These are phyloP conservation scores for Pyrenochaeta sp. DNA, from an alignment of 2,329 filamentous ascomycete genomes.

Conservation along the genomic window DNA sequence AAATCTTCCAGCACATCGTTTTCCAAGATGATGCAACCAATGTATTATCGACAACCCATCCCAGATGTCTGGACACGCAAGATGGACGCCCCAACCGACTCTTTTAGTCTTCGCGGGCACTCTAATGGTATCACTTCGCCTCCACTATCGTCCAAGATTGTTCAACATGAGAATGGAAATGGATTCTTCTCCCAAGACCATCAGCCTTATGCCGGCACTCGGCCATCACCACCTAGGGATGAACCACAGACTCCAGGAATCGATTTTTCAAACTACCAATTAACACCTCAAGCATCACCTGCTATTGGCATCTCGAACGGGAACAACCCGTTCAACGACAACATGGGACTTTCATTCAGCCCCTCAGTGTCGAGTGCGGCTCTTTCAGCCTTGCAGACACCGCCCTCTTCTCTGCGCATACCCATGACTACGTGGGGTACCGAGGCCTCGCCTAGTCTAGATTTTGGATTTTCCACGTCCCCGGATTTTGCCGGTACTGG, in stretches of 20 bases:
- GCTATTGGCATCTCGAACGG: conserved; percentile 29
- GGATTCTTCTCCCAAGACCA: conserved; percentile 28
- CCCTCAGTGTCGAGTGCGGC: conserved; percentile 30
- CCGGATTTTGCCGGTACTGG: conserved; percentile 32
- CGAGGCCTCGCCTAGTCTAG: conserved; percentile 33
- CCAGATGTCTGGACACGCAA: conserved; percentile 62
- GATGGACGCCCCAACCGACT: conserved; percentile 53
- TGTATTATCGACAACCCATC: conserved; percentile 54
- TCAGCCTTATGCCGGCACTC: conserved; percentile 32
- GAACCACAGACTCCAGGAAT: conserved; percentile 21
- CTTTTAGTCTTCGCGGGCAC: conserved; percentile 58
- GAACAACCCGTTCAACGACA: conserved; percentile 32
- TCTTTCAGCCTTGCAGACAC: conserved; percentile 49
- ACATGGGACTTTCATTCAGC: conserved; percentile 22
- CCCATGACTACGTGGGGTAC: conserved; percentile 41
- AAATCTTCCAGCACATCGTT: conserved; percentile 32
- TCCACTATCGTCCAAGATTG: conserved; percentile 33
- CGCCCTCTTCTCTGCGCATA: conserved; percentile 41
- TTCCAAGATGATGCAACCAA: conserved; percentile 64
- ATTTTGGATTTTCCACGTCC: conserved; percentile 43
- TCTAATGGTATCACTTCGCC: conserved; percentile 35
- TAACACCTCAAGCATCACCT: conserved; percentile 44
- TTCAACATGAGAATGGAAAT: conserved; percentile 31
- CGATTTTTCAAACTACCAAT: conserved; percentile 39
- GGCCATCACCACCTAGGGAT: conserved; percentile 25